These are phyloP conservation scores for Rhizopogon rudus DNA, from an alignment of 768 basidiomycete species.

Conservation along the genomic window DNA sequence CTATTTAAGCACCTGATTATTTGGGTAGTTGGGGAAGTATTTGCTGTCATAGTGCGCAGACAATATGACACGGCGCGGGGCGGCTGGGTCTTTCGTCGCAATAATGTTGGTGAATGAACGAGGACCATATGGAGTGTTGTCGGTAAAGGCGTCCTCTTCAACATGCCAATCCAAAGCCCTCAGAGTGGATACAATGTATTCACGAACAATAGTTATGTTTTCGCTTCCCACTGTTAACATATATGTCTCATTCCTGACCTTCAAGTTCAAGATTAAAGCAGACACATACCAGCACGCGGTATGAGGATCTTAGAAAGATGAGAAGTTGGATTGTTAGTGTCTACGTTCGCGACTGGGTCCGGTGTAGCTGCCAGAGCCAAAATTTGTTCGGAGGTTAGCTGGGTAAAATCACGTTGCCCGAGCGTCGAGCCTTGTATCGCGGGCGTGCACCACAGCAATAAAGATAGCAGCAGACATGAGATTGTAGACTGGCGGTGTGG, in stretches of 20 bases:
- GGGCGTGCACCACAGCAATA: constrained; percentile 17
- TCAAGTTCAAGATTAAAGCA: neutral
- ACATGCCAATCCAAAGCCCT: constrained; percentile 79
- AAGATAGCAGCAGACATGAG: constrained; percentile 5
- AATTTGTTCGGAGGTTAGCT: constrained; percentile 50
- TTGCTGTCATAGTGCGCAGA: constrained; percentile 95
- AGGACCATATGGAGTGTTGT: constrained; percentile 73
- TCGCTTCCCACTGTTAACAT: constrained; percentile 52
- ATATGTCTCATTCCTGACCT: neutral
- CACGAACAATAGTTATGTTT: constrained; percentile 77
- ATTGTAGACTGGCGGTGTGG: neutral
- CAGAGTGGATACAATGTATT: constrained; percentile 74
- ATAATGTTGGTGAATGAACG: constrained; percentile 87
- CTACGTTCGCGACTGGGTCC: constrained; percentile 65
- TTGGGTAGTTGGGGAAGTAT: constrained; percentile 65
- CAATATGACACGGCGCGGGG: constrained; percentile 76
- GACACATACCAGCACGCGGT: constrained; percentile 66
- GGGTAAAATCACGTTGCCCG: constrained; percentile 31
- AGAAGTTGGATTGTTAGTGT: constrained; percentile 58
- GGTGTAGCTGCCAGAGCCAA: constrained; percentile 43
- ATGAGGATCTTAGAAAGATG: constrained; percentile 84
- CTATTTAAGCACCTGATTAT: constrained; percentile 58
- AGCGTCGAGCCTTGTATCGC: constrained; percentile 26
- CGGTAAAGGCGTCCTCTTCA: constrained; percentile 79
- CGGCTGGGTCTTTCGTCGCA: constrained; percentile 90